Evolutionary conservation across 257 asterid species (phyloP).

Genomic region (Jacaranda copaia): DNA sequence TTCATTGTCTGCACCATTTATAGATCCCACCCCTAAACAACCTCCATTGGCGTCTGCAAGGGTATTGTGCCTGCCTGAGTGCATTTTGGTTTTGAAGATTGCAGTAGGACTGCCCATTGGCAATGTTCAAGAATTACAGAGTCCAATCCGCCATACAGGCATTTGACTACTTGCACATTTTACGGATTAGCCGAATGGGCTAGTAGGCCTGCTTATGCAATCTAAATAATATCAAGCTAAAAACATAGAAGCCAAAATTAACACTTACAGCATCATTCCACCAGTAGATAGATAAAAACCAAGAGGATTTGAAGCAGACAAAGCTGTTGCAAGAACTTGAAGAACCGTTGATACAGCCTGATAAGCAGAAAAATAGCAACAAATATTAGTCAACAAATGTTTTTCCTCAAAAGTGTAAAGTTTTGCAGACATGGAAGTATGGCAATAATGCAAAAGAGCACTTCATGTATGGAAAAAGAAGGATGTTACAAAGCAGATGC

Average conservation of each 20-base stretch:
- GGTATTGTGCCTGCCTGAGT: no score
- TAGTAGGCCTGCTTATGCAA: background rate
- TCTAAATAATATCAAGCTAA: background rate
- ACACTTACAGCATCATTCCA: conserved; percentile 89
- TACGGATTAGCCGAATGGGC: conserved; percentile 3
- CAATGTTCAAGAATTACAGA: background rate
- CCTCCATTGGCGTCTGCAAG: no score
- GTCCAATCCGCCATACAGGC: background rate
- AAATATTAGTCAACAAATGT: background rate
- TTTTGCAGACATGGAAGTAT: background rate
- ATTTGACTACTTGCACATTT: background rate
- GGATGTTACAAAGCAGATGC: no score
- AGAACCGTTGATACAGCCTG: conserved; percentile 83
- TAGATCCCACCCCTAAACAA: no score
- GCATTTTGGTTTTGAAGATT: background rate
- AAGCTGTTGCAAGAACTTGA: conserved; percentile 78
- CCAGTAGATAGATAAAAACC: conserved; percentile 65
- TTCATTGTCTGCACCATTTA: no score
- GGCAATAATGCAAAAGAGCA: no score
- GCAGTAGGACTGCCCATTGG: background rate
- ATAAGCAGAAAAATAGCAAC: conserved; percentile 22
- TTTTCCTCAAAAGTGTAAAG: background rate
- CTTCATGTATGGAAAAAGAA: no score
- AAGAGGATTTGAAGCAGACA: conserved; percentile 49
- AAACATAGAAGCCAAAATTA: conserved; percentile 23